These are phyloP conservation scores for Dactylellina parvicollis DNA, from an alignment of 2,329 filamentous ascomycete species.

Conservation along the genomic window DNA sequence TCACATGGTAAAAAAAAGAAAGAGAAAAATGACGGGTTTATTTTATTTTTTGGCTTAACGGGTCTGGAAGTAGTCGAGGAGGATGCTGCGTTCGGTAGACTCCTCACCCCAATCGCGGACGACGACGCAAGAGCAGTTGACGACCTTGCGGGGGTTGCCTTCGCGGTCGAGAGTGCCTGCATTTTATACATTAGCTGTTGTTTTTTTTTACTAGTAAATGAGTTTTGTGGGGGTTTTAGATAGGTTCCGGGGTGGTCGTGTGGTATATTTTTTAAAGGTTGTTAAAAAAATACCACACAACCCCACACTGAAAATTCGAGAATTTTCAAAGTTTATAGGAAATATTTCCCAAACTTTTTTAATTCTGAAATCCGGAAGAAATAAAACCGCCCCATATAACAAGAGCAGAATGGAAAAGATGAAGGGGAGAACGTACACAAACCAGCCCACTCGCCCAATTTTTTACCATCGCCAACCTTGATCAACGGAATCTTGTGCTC, in stretches of 20 bases:
- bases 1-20: neutral
- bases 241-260: no score
- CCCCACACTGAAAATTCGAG: conserved; percentile 11
- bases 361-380: no score
- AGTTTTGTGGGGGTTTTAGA: no score
- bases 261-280: conserved; percentile 12
- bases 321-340: no score
- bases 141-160: conserved; percentile 99
- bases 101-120: conserved; percentile 99
- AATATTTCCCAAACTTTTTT: no score
- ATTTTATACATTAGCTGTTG: conserved; percentile 47
- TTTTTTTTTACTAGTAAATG: no score
- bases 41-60: conserved; percentile 54
- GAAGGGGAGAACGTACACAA: conserved; percentile 79
- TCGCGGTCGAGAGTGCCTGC: conserved; percentile 97
- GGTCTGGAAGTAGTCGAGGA: conserved; percentile 99
- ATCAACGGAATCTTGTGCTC: conserved; percentile 99
- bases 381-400: no score
- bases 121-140: conserved; percentile 99
- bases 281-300: conserved; percentile 3
- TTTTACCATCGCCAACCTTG: conserved; percentile 99
- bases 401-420: conserved; percentile 23
- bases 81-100: conserved; percentile 96
- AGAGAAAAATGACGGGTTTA: neutral
- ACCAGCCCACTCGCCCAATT: conserved; percentile 99